Conservation (phyloP, 1,139 yeast genomes). For the Taphrina pruni region DNA sequence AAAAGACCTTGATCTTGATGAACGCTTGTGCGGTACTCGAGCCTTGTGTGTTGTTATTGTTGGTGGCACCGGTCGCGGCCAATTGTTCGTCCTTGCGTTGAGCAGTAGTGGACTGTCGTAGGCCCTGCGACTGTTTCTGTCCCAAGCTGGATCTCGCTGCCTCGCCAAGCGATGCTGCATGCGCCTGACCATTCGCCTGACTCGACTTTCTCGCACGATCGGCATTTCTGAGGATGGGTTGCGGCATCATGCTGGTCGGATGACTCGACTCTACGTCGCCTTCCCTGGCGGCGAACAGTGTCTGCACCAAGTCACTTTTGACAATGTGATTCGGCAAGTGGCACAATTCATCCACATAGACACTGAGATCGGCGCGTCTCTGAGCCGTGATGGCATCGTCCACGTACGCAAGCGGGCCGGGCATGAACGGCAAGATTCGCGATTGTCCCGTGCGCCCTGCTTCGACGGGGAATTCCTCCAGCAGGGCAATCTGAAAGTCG, state of each 20-base stretch:
- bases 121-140: background rate
- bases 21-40: conserved; percentile 26
- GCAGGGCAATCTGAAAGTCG: conserved; percentile 83
- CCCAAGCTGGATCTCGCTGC: background rate
- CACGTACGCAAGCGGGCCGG: conserved; percentile 93
- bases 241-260: conserved; percentile 40
- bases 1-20: conserved; percentile 82
- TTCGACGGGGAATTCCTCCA: conserved; percentile 87
- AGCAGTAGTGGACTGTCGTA: background rate
- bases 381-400: conserved; percentile 86
- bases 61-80: background rate
- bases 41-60: background rate
- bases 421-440: conserved; percentile 88
- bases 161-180: background rate
- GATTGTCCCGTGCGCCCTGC: conserved; percentile 84
- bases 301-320: conserved; percentile 68
- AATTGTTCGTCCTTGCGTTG: background rate
- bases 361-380: conserved; percentile 82
- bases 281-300: conserved; percentile 70
- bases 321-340: conserved; percentile 79
- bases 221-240: conserved; percentile 29
- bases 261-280: conserved; percentile 60
- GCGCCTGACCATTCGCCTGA: background rate
- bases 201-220: conserved; percentile 32
- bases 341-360: conserved; percentile 76